A percentile compares a stretch with the other conserved stretches of the same genome.
These are phyloP conservation scores for Lunasporangiospora selenospora DNA, from an alignment of 192 early-diverging fungal species.

Conservation along the genomic window DNA sequence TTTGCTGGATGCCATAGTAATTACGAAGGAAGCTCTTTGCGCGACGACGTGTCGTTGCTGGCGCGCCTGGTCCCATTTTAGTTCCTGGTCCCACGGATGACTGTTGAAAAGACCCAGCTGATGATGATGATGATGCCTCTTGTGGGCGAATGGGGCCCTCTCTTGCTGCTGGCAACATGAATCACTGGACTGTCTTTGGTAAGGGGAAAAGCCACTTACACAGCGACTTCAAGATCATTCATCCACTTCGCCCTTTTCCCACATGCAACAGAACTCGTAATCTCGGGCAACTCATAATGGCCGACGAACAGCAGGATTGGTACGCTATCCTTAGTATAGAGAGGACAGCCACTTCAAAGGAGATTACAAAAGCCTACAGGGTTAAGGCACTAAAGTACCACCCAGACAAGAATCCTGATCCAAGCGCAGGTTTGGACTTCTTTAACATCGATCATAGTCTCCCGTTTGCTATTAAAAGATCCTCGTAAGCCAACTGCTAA, in stretches of 20 bases:
- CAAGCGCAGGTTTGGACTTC: slow-evolving; percentile 57
- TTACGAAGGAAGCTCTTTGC: slow-evolving; percentile 63
- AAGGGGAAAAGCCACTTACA: not conserved
- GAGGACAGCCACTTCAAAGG: slow-evolving; percentile 46
- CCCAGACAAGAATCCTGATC: slow-evolving; percentile 84
- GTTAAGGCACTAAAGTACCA: slow-evolving; percentile 80
- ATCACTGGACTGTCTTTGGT: not conserved
- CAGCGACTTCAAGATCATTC: not conserved
- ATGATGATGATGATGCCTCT: no score
- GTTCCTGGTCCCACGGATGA: no score
- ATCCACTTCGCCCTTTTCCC: not conserved
- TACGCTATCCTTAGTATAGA: slow-evolving; percentile 56
- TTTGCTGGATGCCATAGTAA: slow-evolving; percentile 52
- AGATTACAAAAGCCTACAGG: slow-evolving; percentile 60
- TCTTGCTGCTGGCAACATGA: no score
- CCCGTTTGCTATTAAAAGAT: no score
- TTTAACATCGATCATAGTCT: no score
- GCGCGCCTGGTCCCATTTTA: not conserved
- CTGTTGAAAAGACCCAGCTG: no score
- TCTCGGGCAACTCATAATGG: slow-evolving; percentile 7
- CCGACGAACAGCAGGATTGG: slow-evolving; percentile 53
- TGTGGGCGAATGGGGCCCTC: not conserved
- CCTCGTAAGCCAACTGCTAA: not conserved
- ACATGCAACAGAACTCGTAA: not conserved
- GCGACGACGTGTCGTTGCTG: slow-evolving; percentile 27